These are phyloP conservation scores for Blastobotrys attinorum DNA, from an alignment of 805 yeast species.

Conservation along the genomic window DNA sequence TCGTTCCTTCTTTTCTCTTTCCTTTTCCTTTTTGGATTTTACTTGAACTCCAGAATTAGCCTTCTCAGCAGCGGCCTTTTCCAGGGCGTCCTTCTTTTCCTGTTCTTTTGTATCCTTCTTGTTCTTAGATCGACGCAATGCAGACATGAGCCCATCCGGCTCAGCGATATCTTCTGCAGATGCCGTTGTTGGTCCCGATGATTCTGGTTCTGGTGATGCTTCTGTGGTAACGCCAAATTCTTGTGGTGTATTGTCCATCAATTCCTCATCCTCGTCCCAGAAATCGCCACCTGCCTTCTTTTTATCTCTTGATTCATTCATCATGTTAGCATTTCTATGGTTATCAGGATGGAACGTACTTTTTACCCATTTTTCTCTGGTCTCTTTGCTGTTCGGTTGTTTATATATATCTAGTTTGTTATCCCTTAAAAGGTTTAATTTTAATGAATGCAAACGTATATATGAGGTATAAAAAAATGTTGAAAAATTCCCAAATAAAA, in stretches of 20 bases:
- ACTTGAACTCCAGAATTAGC: constrained; percentile 54
- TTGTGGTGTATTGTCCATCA: constrained; percentile 43
- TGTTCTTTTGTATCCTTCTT: constrained; percentile 66
- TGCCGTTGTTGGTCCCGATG: constrained; percentile 26
- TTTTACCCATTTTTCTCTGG: constrained; percentile 1
- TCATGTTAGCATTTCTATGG: not conserved
- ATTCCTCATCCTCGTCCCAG: constrained; percentile 72
- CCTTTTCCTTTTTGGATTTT: constrained; percentile 91
- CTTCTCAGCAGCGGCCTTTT: constrained; percentile 22
- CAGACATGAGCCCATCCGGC: constrained; percentile 73
- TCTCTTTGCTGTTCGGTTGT: too few species aligned
- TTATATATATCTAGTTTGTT: too few species aligned
- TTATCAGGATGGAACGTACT: constrained; percentile 1
- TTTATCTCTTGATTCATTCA: constrained; percentile 36
- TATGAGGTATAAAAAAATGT: too few species aligned
- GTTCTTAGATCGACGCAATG: constrained; percentile 70
- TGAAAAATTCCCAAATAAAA: too few species aligned
- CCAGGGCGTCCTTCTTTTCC: constrained; percentile 44
- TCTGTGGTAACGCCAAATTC: constrained; percentile 38
- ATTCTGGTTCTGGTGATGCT: constrained; percentile 27
- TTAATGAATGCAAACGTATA: too few species aligned
- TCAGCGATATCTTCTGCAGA: constrained; percentile 32
- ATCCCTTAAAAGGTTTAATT: too few species aligned
- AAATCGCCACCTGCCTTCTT: constrained; percentile 58
- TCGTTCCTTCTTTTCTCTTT: constrained; percentile 70